phyloP scores from a whole-genome alignment of 169 alveolate species.

The Plasmodium inui region DNA sequence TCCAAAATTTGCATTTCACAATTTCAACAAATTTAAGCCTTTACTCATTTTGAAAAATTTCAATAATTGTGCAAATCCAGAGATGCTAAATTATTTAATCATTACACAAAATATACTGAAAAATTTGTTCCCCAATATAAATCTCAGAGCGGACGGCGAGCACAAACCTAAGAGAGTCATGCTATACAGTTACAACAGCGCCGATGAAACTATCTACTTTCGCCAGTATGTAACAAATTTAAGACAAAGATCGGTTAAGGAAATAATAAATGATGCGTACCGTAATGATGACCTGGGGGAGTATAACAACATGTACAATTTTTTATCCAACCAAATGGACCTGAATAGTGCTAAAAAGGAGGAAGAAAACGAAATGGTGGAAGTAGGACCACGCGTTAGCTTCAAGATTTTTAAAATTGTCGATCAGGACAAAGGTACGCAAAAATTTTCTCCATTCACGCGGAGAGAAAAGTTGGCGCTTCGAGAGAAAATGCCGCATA shows the following conservation, averaged over 20 bases:
- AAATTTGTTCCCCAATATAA: constrained; percentile 66
- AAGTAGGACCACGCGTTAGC: constrained; percentile 72
- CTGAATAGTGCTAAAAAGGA: constrained; percentile 1
- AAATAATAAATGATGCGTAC: constrained; percentile 56
- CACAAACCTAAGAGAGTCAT: constrained; percentile 41
- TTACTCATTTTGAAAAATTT: constrained; percentile 76
- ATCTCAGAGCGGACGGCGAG: constrained; percentile 21
- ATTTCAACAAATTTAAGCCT: constrained; percentile 57
- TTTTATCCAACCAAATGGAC: constrained; percentile 18
- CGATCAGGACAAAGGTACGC: constrained; percentile 72
- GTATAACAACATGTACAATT: constrained; percentile 31
- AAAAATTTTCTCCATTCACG: not conserved
- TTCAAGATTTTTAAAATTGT: constrained; percentile 44
- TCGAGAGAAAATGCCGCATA: not conserved
- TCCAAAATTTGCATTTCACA: not conserved
- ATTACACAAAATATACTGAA: constrained; percentile 60
- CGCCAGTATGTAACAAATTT: constrained; percentile 57
- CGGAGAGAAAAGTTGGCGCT: not conserved
- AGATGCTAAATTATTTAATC: constrained; percentile 60
- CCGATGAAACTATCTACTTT: constrained; percentile 61
- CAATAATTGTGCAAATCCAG: constrained; percentile 20
- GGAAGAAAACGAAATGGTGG: constrained; percentile 29
- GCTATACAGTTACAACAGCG: constrained; percentile 46
- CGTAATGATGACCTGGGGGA: constrained; percentile 1
- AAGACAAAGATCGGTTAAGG: constrained; percentile 11